phyloP scores from a whole-genome alignment of 1,139 yeast genomes.

The Blastobotrys malaysiensis region DNA sequence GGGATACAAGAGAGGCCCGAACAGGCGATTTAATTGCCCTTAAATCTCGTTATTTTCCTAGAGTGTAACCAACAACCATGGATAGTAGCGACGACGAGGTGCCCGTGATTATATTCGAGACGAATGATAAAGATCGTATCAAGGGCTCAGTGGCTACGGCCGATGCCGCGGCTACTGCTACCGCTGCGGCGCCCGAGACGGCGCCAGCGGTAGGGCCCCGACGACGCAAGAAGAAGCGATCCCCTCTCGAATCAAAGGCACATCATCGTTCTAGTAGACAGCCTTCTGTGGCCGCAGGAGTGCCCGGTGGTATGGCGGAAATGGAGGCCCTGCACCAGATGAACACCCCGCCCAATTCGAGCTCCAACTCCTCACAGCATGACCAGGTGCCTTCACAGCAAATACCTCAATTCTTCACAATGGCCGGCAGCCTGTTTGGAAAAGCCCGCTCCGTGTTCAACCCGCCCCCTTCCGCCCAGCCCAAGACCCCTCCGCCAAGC shows the following conservation, averaged over 20 bases:
- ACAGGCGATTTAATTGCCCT: background rate
- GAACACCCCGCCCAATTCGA: background rate
- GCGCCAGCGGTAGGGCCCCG: no score
- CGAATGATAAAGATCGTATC: conserved; percentile 3
- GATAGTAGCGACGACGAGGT: conserved; percentile 17
- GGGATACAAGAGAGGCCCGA: background rate
- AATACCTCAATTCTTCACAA: no score
- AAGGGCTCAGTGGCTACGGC: background rate
- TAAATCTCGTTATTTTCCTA: background rate
- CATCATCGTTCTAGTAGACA: background rate
- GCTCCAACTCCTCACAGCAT: background rate
- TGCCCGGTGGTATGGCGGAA: background rate
- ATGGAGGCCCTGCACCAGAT: background rate
- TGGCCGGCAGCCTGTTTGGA: conserved; percentile 2
- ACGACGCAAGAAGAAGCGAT: background rate
- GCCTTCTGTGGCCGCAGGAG: background rate
- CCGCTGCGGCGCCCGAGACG: no score
- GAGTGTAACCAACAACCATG: background rate
- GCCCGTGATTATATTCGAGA: conserved; percentile 14
- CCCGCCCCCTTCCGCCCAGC: conserved; percentile 8
- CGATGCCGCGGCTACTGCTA: conserved; percentile 7
- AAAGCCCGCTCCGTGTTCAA: conserved; percentile 8
- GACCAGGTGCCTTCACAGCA: no score
- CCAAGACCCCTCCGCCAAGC: background rate
- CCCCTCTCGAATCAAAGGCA: background rate